Conservation (phyloP, 1,284 basidiomycete species). For the Ganoderma sinense region DNA sequence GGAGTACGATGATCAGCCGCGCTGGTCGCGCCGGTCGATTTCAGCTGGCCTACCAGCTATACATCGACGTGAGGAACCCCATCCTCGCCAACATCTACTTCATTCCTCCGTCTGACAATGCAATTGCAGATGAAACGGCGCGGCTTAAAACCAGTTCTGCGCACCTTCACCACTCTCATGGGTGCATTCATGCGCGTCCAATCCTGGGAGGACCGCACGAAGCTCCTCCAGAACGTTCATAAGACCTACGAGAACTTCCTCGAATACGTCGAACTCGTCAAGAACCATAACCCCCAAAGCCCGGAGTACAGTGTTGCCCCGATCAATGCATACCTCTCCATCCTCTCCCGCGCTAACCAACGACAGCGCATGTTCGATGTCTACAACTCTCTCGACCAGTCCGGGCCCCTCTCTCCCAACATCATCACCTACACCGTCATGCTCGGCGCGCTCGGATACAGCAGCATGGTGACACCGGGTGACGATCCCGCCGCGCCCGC, state of each 20-base stretch:
- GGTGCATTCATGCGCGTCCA: constrained; percentile 63
- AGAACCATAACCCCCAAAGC: constrained; percentile 53
- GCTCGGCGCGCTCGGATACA: constrained; percentile 57
- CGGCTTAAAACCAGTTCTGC: constrained; percentile 68
- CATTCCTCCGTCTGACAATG: neutral
- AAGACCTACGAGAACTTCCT: constrained; percentile 63
- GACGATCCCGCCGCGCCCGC: constrained; percentile 11
- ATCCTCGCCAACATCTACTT: neutral
- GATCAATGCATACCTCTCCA: constrained; percentile 65
- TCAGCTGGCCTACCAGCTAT: constrained; percentile 66
- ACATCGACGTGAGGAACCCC: constrained; percentile 66
- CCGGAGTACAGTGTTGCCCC: constrained; percentile 54
- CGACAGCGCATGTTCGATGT: constrained; percentile 76
- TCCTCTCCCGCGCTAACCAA: constrained; percentile 63
- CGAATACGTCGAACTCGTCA: constrained; percentile 54
- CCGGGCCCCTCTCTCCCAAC: constrained; percentile 64
- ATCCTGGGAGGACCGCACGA: constrained; percentile 60
- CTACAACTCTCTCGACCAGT: constrained; percentile 66
- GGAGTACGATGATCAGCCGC: constrained; percentile 77
- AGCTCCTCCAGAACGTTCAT: constrained; percentile 67
- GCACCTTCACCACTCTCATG: constrained; percentile 73
- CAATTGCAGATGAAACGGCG: constrained; percentile 79
- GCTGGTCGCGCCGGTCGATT: constrained; percentile 62
- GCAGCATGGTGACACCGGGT: constrained; percentile 22
- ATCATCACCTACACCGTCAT: constrained; percentile 66